A percentile compares a stretch with the other conserved stretches of the same genome.
phyloP scores from a whole-genome alignment of 2,329 filamentous ascomycete genomes.

The Xenoacremonium recifei region DNA sequence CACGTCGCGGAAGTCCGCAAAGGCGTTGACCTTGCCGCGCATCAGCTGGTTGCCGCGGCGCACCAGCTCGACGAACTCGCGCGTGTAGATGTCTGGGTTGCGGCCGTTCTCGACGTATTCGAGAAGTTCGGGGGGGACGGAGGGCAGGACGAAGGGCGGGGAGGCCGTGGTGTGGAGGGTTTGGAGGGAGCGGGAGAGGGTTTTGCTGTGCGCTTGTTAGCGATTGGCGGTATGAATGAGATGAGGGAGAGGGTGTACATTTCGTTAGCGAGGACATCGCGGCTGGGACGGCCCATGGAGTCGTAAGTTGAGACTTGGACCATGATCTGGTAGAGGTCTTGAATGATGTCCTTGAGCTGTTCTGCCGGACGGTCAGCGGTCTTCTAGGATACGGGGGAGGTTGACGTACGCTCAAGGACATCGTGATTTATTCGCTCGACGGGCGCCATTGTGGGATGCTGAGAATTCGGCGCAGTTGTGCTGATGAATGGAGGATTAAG shows the following conservation, averaged over 20 bases:
- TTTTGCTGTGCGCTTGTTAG: conserved; percentile 31
- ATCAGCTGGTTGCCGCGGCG: conserved; percentile 65
- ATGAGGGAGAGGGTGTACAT: conserved; percentile 34
- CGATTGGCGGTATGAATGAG: not conserved
- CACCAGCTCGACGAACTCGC: conserved; percentile 70
- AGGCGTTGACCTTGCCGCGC: conserved; percentile 63
- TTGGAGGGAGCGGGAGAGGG: conserved; percentile 38
- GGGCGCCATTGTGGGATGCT: conserved; percentile 37
- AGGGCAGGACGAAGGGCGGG: conserved; percentile 43
- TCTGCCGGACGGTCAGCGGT: conserved; percentile 36
- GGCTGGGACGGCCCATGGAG: conserved; percentile 47
- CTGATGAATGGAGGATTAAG: conserved; percentile 1
- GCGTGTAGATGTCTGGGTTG: conserved; percentile 72
- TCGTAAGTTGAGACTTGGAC: conserved; percentile 63
- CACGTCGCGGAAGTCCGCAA: conserved; percentile 59
- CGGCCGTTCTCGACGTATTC: conserved; percentile 70
- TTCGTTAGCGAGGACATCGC: conserved; percentile 55
- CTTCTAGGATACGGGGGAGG: not conserved
- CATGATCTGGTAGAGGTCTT: conserved; percentile 63
- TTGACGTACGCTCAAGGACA: conserved; percentile 37
- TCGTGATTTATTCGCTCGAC: conserved; percentile 38
- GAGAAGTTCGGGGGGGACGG: conserved; percentile 61
- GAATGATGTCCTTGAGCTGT: conserved; percentile 60
- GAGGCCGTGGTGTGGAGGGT: conserved; percentile 40
- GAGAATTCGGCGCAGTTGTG: not conserved